Percentiles rank a stretch among this genome's conserved stretches.
Conservation (phyloP, 2,329 filamentous ascomycete genomes). For the Domatiomyces globalis region DNA sequence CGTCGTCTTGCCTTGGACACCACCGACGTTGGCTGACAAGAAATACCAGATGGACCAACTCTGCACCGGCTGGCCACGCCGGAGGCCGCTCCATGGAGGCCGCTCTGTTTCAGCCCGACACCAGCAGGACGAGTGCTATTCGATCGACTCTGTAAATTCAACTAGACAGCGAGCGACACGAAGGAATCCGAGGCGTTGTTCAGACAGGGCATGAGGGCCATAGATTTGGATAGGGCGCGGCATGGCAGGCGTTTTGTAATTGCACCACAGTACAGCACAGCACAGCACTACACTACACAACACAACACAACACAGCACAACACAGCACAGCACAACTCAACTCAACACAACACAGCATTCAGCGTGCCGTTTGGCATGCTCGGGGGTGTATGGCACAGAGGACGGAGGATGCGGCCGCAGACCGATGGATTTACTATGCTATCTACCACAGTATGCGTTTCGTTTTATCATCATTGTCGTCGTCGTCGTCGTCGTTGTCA, state of each 20-base stretch:
- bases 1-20: conserved; percentile 19
- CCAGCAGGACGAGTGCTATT: conserved; percentile 28
- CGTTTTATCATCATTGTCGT: too few relatives aligned
- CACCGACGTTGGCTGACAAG: neutral
- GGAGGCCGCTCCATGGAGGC: conserved; percentile 19
- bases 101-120: conserved; percentile 23
- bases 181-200: neutral
- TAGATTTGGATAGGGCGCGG: conserved; percentile 5
- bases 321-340: conserved; percentile 5
- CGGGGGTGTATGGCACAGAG: conserved; percentile 11
- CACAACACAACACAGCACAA: neutral
- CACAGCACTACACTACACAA: conserved; percentile 5
- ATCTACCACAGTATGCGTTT: too few relatives aligned
- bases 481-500: too few relatives aligned
- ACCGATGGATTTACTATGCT: neutral
- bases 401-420: conserved; percentile 10
- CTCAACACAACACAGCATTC: too few relatives aligned
- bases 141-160: conserved; percentile 22
- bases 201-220: neutral
- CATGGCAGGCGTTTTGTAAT: neutral
- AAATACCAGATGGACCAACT: conserved; percentile 21
- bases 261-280: conserved; percentile 5
- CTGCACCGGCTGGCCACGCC: conserved; percentile 7
- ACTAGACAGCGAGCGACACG: neutral
- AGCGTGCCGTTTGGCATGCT: neutral